Evolutionary conservation across 2,329 filamentous ascomycete species (phyloP).

Genomic region (Trichoderma guizhouense): DNA sequence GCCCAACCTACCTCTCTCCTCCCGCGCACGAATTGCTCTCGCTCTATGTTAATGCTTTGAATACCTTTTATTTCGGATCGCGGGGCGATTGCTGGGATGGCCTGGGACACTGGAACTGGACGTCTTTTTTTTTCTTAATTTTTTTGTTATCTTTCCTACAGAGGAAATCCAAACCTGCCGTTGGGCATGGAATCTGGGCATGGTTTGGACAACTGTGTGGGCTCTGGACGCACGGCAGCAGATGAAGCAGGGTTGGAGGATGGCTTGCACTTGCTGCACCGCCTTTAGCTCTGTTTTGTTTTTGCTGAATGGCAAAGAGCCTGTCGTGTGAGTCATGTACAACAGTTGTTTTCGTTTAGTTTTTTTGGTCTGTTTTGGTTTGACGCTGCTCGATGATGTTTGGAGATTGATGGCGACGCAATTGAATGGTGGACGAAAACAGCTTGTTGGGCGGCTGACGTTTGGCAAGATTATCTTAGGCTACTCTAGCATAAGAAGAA

Average conservation of each 20-base stretch:
- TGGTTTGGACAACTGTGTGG: slow-evolving; percentile 19
- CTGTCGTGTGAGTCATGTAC: slow-evolving; percentile 17
- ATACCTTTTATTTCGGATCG: slow-evolving; percentile 16
- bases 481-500: neutral
- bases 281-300: neutral
- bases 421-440: slow-evolving; percentile 13
- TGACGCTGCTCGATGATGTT: neutral
- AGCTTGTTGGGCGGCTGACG: slow-evolving; percentile 6
- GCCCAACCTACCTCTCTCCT: neutral
- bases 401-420: slow-evolving; percentile 14
- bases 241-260: neutral
- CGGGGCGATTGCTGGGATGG: slow-evolving; percentile 13
- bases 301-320: neutral
- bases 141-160: neutral
- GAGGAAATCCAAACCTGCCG: slow-evolving; percentile 5
- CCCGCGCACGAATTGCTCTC: slow-evolving; percentile 7
- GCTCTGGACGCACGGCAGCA: slow-evolving; percentile 9
- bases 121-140: neutral
- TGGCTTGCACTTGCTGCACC: neutral
- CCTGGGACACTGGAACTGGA: slow-evolving; percentile 10
- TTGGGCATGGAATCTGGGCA: slow-evolving; percentile 1
- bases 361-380: slow-evolving; percentile 8
- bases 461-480: neutral
- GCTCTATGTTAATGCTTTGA: slow-evolving; percentile 14
- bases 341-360: slow-evolving; percentile 17